Percentiles rank a stretch among this genome's conserved stretches.
Conservation (phyloP, 1,139 yeast species). For the Yamadazyma trypodendri region DNA sequence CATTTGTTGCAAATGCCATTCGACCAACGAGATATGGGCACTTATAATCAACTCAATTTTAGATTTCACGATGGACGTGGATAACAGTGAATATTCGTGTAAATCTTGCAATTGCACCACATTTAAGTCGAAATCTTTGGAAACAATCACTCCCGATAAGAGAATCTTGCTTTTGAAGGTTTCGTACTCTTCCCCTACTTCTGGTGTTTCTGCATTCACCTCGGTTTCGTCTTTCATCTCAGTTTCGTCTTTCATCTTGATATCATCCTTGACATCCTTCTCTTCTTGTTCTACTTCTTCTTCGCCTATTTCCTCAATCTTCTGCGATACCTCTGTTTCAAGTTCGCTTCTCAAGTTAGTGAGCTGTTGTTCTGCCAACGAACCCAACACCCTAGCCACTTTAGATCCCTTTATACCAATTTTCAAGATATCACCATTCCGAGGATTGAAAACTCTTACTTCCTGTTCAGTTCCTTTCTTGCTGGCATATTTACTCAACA, state of each 20-base stretch:
- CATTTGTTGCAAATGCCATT: slow-evolving; percentile 94
- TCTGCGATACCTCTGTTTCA: slow-evolving; percentile 17
- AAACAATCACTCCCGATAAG: slow-evolving; percentile 85
- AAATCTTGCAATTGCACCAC: slow-evolving; percentile 81
- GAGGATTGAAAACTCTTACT: slow-evolving; percentile 89
- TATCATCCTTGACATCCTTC: slow-evolving; percentile 19
- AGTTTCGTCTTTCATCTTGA: slow-evolving; percentile 1
- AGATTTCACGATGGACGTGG: slow-evolving; percentile 83
- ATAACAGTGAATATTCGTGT: slow-evolving; percentile 82
- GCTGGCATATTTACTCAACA: slow-evolving; percentile 79
- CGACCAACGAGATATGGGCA: slow-evolving; percentile 76
- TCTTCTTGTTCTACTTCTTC: slow-evolving; percentile 17
- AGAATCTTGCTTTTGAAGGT: slow-evolving; percentile 38
- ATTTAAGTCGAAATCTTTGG: slow-evolving; percentile 86
- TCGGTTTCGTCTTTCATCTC: slow-evolving; percentile 10
- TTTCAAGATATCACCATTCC: slow-evolving; percentile 79
- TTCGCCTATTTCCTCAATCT: slow-evolving; percentile 20
- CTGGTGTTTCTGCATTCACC: not conserved
- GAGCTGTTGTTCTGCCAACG: slow-evolving; percentile 60
- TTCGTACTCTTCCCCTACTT: slow-evolving; percentile 7
- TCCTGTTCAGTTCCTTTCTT: slow-evolving; percentile 86
- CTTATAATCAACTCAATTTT: slow-evolving; percentile 74
- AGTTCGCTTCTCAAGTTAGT: slow-evolving; percentile 30
- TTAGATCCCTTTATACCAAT: slow-evolving; percentile 81
- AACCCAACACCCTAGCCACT: slow-evolving; percentile 82